These are phyloP conservation scores for Rossbeevera mucosa DNA, from an alignment of 768 basidiomycete genomes.

Conservation along the genomic window DNA sequence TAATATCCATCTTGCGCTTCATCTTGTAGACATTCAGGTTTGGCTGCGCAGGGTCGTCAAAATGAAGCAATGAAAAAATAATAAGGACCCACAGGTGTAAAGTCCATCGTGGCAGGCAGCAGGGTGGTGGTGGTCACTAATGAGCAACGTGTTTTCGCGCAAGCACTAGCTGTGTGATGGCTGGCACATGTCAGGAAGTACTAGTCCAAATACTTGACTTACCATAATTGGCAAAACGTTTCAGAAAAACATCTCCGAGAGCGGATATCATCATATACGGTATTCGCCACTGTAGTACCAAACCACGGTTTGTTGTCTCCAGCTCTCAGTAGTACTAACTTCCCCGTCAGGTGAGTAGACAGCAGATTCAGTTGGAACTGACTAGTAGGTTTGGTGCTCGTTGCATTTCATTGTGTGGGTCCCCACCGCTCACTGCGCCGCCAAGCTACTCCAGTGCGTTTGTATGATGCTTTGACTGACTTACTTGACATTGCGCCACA, in stretches of 20 bases:
- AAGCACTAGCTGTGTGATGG: slow-evolving; percentile 12
- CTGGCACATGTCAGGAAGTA: slow-evolving; percentile 2
- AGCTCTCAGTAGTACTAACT: neutral
- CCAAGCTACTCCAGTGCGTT: slow-evolving; percentile 10
- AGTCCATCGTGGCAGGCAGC: slow-evolving; percentile 23
- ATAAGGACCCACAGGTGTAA: slow-evolving; percentile 27
- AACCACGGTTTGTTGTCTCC: neutral
- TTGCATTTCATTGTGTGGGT: slow-evolving; percentile 4
- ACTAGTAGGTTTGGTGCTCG: neutral
- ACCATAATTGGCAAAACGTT: slow-evolving; percentile 16
- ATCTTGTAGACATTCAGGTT: slow-evolving; percentile 19
- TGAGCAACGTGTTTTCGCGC: slow-evolving; percentile 19
- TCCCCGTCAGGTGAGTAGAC: neutral
- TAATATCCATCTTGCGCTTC: slow-evolving; percentile 23
- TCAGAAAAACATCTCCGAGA: neutral
- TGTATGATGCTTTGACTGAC: neutral
- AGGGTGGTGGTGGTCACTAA: neutral
- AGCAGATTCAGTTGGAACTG: neutral
- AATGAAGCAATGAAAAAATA: neutral
- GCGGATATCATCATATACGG: neutral
- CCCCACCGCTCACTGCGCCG: neutral
- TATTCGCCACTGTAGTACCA: neutral
- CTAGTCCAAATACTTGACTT: slow-evolving; percentile 13
- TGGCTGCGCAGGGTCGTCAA: slow-evolving; percentile 11
- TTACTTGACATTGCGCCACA: slow-evolving; percentile 19